Conservation (phyloP, 768 basidiomycete species). For the Calocybe gangraenosa region DNA sequence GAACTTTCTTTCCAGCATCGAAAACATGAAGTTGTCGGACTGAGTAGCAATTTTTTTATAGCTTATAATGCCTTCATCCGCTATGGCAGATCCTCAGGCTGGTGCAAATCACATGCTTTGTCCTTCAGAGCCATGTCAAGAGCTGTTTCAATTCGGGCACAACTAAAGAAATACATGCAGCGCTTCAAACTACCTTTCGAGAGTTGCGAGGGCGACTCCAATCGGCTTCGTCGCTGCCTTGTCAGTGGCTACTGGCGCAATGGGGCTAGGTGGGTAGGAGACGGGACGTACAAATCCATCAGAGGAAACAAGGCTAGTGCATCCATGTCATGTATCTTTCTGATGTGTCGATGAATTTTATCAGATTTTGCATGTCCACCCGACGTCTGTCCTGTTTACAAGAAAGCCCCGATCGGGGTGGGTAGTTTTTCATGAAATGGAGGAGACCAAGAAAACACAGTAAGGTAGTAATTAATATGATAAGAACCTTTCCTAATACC, state of each 20-base stretch:
- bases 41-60: constrained; percentile 27
- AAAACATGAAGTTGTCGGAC: not conserved
- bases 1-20: constrained; percentile 8
- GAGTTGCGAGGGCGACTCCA: constrained; percentile 88
- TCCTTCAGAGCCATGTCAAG: constrained; percentile 94
- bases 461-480: constrained; percentile 32
- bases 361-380: constrained; percentile 86
- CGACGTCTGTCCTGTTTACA: constrained; percentile 91
- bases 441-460: constrained; percentile 96
- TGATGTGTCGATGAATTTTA: constrained; percentile 2
- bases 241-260: constrained; percentile 94
- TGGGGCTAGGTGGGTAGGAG: constrained; percentile 84
- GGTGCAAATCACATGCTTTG: constrained; percentile 90
- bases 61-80: constrained; percentile 91
- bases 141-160: constrained; percentile 91
- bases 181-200: constrained; percentile 79
- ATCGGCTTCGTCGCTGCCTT: constrained; percentile 79
- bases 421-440: constrained; percentile 94
- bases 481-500: constrained; percentile 12
- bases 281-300: constrained; percentile 90
- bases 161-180: constrained; percentile 92
- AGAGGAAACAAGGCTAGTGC: constrained; percentile 72
- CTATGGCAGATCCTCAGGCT: constrained; percentile 80
- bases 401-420: constrained; percentile 87
- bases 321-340: not conserved